Base-by-base conservation (phyloP, 2,329 filamentous ascomycete species). In the Apiospora hydei region DNA sequence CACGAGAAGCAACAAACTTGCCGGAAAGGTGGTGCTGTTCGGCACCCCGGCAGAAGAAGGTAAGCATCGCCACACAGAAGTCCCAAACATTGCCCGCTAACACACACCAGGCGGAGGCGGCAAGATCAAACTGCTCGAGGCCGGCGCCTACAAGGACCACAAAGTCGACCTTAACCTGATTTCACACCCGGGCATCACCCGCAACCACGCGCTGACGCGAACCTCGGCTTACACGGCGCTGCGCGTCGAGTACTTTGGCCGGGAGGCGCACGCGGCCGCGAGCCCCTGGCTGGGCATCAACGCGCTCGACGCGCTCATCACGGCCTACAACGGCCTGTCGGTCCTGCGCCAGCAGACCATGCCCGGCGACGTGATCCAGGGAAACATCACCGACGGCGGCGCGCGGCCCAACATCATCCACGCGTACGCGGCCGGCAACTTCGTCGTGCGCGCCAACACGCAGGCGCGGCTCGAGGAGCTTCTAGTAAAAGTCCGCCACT, bases 261-360 rank as follows among this genome's bases (percentile, higher is more conserved):
- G 84, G 69, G 86, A 85, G 71, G 88, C 89, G 0, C 89, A 91
- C 74, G 88, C 88, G 0, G 88, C 86, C 0, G 85, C 85, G 3
- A 85, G 82, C n/a, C 89, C 88, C 0, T 90, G 88, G 88, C 82
- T 88, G 6, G 89, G 89, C 0, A 83, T 88, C 74, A 91, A 91
- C 76, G 89, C 89, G 0, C 83, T 90, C 0, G 89, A 91, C 74
- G 88, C 88, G 0, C 76, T 89, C 30, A 81, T 90, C 2, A 81
- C 83, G 0, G 85, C 83, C 0, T 87, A 87, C 74, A 85, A 84
- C 70, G 82, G 81, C 61, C 78, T 91, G 4, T 84, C 86, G 0
- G 82, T 88, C 0, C 81, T 91, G 7, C 84, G 89, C 0, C 88
- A 90, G 77, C 89, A 91, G 77, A 84, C 88, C 4, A 83, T 84